phyloP scores from a whole-genome alignment of 176 grass and related monocot species.

The Poa pratensis region DNA sequence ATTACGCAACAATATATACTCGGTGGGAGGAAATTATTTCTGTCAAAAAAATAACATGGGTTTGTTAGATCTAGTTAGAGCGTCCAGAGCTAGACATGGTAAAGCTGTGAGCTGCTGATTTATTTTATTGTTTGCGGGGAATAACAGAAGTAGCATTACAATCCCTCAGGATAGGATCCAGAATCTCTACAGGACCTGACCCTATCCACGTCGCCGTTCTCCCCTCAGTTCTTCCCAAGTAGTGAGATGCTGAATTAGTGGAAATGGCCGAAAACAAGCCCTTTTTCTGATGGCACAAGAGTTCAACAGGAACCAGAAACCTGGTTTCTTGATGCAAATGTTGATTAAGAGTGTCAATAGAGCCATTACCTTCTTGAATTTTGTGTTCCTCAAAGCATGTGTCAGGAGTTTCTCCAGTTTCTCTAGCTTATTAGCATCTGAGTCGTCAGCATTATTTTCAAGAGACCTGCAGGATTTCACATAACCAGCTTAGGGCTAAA shows the following conservation, averaged over 20 bases:
- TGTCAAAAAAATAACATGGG: background rate
- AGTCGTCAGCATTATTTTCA: slow-evolving; percentile 47
- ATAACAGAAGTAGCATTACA: too few relatives aligned
- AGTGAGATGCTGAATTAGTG: background rate
- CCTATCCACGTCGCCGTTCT: too few relatives aligned
- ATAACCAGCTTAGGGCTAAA: background rate
- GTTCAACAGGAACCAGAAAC: background rate
- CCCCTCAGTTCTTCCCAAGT: too few relatives aligned
- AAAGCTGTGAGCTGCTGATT: background rate
- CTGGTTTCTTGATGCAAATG: background rate
- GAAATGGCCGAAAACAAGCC: slow-evolving; percentile 4
- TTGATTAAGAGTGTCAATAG: background rate
- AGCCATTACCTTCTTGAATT: slow-evolving; percentile 58
- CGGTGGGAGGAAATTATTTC: background rate
- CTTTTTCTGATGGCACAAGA: background rate
- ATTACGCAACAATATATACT: background rate
- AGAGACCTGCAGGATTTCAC: slow-evolving; percentile 47
- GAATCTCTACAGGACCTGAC: too few relatives aligned
- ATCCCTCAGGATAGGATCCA: too few relatives aligned
- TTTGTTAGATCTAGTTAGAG: background rate
- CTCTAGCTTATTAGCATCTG: slow-evolving; percentile 49
- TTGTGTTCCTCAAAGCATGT: slow-evolving; percentile 50
- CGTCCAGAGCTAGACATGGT: background rate
- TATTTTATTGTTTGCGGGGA: too few relatives aligned
- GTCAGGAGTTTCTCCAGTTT: slow-evolving; percentile 59